Evolutionary conservation across 2,329 filamentous ascomycete species (phyloP).

Genomic region (Pseudogymnoascus sp.): DNA sequence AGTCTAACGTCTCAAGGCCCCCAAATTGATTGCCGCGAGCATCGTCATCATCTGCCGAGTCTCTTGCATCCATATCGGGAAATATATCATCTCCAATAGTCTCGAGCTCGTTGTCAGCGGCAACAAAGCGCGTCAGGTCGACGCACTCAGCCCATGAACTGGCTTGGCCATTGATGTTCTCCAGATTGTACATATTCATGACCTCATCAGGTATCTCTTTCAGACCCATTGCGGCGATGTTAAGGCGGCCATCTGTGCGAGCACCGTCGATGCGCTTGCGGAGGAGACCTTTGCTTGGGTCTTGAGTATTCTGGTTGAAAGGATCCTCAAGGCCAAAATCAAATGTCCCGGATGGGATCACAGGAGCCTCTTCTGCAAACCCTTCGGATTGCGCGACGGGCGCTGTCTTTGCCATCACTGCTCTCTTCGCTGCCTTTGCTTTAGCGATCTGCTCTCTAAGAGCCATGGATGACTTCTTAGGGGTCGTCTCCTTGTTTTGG

Average conservation of each 20-base stretch:
- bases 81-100: slow-evolving; percentile 66
- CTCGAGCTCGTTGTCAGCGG: slow-evolving; percentile 82
- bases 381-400: slow-evolving; percentile 18
- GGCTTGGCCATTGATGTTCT: slow-evolving; percentile 52
- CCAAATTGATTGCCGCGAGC: slow-evolving; percentile 68
- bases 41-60: slow-evolving; percentile 56
- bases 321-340: slow-evolving; percentile 58
- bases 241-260: slow-evolving; percentile 70
- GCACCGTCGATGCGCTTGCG: slow-evolving; percentile 64
- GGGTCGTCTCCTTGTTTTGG: slow-evolving; percentile 24
- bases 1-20: slow-evolving; percentile 68
- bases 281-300: slow-evolving; percentile 56
- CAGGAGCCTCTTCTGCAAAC: slow-evolving; percentile 28
- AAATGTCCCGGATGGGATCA: slow-evolving; percentile 43
- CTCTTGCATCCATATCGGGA: slow-evolving; percentile 56
- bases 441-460: slow-evolving; percentile 88
- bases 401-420: slow-evolving; percentile 31
- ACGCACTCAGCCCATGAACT: slow-evolving; percentile 86
- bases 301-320: slow-evolving; percentile 58
- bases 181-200: slow-evolving; percentile 80
- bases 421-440: slow-evolving; percentile 73
- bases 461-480: slow-evolving; percentile 64
- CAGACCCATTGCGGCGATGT: slow-evolving; percentile 77
- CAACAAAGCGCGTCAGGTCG: slow-evolving; percentile 74
- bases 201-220: slow-evolving; percentile 75